Evolutionary conservation across 805 yeast species (phyloP).

Genomic region (Monosporozyma yasuniensis): DNA sequence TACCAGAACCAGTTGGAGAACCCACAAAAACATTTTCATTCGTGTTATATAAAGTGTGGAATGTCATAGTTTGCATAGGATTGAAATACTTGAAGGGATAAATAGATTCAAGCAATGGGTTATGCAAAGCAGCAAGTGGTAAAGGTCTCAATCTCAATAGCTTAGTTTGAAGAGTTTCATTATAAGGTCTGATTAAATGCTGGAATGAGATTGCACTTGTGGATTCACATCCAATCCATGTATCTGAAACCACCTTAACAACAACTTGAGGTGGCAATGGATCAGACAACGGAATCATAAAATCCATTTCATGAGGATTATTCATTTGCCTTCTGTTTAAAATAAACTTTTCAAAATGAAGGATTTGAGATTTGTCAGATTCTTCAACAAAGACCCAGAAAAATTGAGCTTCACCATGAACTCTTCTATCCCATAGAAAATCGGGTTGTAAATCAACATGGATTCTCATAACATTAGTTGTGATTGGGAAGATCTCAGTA

Average conservation of each 20-base stretch:
- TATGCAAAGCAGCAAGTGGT: conserved; percentile 71
- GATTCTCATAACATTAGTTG: conserved; percentile 76
- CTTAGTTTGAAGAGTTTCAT: conserved; percentile 78
- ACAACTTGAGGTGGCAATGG: conserved; percentile 87
- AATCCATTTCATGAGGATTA: conserved; percentile 64
- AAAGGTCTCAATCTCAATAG: conserved; percentile 75
- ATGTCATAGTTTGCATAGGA: conserved; percentile 97
- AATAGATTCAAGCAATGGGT: conserved; percentile 55
- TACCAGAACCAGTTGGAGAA: conserved; percentile 98
- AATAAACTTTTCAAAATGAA: conserved; percentile 77
- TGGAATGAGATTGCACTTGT: conserved; percentile 75
- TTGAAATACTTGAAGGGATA: conserved; percentile 83
- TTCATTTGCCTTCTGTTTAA: conserved; percentile 49
- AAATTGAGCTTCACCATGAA: conserved; percentile 76
- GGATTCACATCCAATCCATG: conserved; percentile 83
- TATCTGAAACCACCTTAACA: conserved; percentile 69
- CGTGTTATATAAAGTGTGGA: conserved; percentile 77
- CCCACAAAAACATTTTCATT: conserved; percentile 83
- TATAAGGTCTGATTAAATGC: conserved; percentile 79
- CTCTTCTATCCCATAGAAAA: conserved; percentile 74
- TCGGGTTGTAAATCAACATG: conserved; percentile 63
- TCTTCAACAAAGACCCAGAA: conserved; percentile 94
- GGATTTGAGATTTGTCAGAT: conserved; percentile 57
- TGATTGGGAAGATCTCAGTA: conserved; percentile 82
- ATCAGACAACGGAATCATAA: conserved; percentile 83